Conservation (phyloP, 1,139 yeast genomes). For the Blastobotrys malaysiensis region DNA sequence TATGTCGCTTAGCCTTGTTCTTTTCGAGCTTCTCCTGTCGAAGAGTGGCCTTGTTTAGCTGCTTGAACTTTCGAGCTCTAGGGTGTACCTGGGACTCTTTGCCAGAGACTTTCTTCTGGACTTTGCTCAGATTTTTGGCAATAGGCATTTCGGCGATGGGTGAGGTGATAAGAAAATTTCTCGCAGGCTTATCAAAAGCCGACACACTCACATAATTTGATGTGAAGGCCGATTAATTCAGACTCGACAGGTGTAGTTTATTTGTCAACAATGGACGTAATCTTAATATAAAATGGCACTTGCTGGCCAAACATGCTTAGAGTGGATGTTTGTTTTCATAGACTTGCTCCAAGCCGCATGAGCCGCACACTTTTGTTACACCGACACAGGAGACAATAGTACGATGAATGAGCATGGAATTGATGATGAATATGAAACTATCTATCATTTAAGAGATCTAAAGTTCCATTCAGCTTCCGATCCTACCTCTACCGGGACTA, state of each 20-base stretch:
- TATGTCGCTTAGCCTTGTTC: constrained; percentile 56
- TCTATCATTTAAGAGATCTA: background rate
- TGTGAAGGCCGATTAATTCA: no score
- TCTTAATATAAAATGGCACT: no score
- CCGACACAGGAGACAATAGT: background rate
- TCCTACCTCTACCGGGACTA: background rate
- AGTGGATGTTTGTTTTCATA: no score
- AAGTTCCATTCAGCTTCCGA: background rate
- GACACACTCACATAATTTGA: background rate
- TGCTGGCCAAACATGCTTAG: no score
- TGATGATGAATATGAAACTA: no score
- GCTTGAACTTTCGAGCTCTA: constrained; percentile 82
- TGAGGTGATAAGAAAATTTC: background rate
- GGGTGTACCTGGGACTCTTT: constrained; percentile 58
- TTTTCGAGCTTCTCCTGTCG: constrained; percentile 66
- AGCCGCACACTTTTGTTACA: background rate
- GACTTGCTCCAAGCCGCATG: background rate
- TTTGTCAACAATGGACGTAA: no score
- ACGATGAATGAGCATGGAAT: background rate
- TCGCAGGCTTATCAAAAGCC: background rate
- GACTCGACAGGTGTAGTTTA: no score
- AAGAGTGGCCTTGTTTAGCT: constrained; percentile 76
- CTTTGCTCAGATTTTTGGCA: constrained; percentile 67
- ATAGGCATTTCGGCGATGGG: constrained; percentile 55
- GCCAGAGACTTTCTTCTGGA: constrained; percentile 61